A percentile compares a stretch with the other conserved stretches of the same genome.
Conservation (phyloP, 192 early-diverging fungal genomes). For the Backusella mclennaniae region DNA sequence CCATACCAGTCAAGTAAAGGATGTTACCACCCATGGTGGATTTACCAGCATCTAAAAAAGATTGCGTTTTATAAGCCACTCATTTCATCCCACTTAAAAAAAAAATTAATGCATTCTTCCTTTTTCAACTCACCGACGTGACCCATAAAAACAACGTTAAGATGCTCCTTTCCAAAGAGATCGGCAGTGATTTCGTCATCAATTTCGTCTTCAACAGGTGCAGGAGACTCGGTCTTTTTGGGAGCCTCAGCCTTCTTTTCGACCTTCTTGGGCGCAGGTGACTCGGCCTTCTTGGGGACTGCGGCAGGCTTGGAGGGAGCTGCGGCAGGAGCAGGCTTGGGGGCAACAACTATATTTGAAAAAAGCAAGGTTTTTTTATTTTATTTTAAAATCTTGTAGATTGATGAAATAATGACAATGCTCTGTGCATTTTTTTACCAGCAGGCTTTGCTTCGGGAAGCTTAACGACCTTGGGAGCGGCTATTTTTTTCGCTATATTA, state of each 20-base stretch:
- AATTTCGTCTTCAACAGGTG: conserved; percentile 46
- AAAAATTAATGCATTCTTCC: not conserved
- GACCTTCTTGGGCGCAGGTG: conserved; percentile 28
- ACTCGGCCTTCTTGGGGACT: conserved; percentile 11
- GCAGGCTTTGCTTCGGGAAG: conserved; percentile 13
- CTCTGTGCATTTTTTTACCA: not conserved
- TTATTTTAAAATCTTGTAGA: not conserved
- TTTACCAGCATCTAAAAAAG: conserved; percentile 79
- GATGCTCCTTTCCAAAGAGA: conserved; percentile 87
- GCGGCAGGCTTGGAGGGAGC: conserved; percentile 34
- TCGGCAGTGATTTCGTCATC: conserved; percentile 61
- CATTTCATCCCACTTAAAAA: not conserved
- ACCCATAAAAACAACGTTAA: conserved; percentile 98
- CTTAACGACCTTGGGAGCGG: conserved; percentile 10
- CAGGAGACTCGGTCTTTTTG: conserved; percentile 10
- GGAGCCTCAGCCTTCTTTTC: conserved; percentile 28
- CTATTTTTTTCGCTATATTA: not conserved
- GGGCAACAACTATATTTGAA: conserved; percentile 21
- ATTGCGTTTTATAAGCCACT: not conserved
- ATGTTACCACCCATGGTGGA: conserved; percentile 99
- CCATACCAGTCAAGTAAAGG: conserved; percentile 96
- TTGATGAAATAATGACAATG: not conserved
- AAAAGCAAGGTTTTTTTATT: not conserved
- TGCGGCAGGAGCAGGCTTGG: conserved; percentile 17
- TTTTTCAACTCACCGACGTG: conserved; percentile 78